Base-by-base conservation (phyloP, 805 yeast genomes). In the Metschnikowia bowlesiae region DNA sequence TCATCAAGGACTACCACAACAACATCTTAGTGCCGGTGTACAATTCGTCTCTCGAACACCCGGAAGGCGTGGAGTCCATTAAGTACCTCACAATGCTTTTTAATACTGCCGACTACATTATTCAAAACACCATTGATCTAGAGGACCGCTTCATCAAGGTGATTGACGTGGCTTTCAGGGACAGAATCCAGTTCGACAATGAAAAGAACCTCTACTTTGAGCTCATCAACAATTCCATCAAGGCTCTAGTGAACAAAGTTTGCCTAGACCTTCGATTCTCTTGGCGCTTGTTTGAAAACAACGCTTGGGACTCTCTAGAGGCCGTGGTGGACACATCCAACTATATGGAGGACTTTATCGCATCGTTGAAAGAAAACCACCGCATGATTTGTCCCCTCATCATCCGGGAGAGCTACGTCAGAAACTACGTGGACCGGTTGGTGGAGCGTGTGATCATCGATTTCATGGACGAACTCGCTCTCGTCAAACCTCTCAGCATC, bases 41-140 rank as follows among this genome's bases (percentile, higher is more conserved):
- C 26, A 31, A 51, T 38, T 57, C 59, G 35, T 70, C 37, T 60
- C 69, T 42, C 28, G 47, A 39, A 3, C 53, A 54, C 30, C 58
- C 61, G 3, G 53, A 55, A 30, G 77, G 81, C 29, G 69, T 77
- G 10, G 92, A 87, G 56, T 83, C 88, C 0, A 69, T 88, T 16
- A 77, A 76, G 40, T 80, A 85, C 52, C 74, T 87, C 1, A 84
- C 94, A 30, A 70, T 89, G 62, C 78, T 90, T 8, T 69, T 92
- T 34, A 89, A 89, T 58, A 92, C 99, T 0, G 89, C 96, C 0
- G 96, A 92, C 63, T 94, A 91, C 64, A 84, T 96, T 52, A 80
- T 88, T 14, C 74, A 81, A 9, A 94, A 96, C 2, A 80, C 85
- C 2, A 77, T 76, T 10, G 97, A 94, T 62, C 69, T 94, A 41